Evolutionary conservation across 2,329 filamentous ascomycete species (phyloP).

Genomic region (Ramularia collo-cygni): DNA sequence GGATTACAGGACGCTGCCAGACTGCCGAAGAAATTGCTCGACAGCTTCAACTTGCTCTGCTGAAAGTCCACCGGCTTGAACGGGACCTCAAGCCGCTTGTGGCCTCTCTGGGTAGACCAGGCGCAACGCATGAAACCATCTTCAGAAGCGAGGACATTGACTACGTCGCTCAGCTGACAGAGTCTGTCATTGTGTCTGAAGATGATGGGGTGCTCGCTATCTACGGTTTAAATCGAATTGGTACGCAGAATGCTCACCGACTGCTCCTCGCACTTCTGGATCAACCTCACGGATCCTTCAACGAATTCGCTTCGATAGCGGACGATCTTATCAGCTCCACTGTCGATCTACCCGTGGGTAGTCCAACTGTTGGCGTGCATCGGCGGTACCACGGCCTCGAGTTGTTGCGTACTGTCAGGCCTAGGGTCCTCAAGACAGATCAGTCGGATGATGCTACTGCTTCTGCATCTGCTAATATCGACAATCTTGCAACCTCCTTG

Average conservation of each 20-base stretch:
- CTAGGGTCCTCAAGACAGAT: neutral
- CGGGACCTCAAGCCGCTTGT: conserved; percentile 14
- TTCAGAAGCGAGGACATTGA: conserved; percentile 16
- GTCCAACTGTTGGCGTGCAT: neutral
- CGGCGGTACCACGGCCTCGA: conserved; percentile 3
- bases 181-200: conserved; percentile 9
- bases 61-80: conserved; percentile 9
- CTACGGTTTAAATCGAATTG: conserved; percentile 7
- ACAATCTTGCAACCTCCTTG: neutral
- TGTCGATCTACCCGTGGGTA: neutral
- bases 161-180: conserved; percentile 15
- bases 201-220: conserved; percentile 4
- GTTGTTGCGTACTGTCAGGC: neutral
- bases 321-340: neutral
- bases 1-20: conserved; percentile 25
- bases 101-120: neutral
- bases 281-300: conserved; percentile 11
- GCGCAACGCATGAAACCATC: neutral
- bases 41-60: conserved; percentile 18
- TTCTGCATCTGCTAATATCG: neutral
- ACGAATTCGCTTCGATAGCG: neutral
- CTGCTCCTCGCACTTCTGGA: conserved; percentile 18
- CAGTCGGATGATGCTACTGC: neutral
- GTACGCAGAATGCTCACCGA: conserved; percentile 18
- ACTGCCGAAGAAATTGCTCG: conserved; percentile 25